These are phyloP conservation scores for Neonectria ditissima DNA, from an alignment of 2,329 filamentous ascomycete genomes.

Conservation along the genomic window DNA sequence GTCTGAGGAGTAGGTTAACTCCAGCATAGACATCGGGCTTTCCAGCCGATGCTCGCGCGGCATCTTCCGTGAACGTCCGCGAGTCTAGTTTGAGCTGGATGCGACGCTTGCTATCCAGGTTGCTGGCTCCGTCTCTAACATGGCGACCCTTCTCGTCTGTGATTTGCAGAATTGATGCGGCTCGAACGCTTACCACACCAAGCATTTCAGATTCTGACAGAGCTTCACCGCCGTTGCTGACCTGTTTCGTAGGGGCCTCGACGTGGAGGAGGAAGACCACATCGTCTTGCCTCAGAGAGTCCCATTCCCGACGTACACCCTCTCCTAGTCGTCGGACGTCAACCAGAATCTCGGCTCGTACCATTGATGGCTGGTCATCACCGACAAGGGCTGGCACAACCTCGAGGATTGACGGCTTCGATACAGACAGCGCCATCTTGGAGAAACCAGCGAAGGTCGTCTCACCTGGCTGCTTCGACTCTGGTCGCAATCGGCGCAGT, in stretches of 20 bases:
- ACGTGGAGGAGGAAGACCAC: constrained; percentile 89
- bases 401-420: constrained; percentile 87
- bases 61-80: constrained; percentile 81
- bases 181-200: constrained; percentile 78
- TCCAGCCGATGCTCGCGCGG: constrained; percentile 71
- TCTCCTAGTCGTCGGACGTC: constrained; percentile 85
- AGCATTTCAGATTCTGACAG: constrained; percentile 67
- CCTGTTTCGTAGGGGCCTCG: constrained; percentile 66
- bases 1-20: constrained; percentile 87
- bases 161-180: constrained; percentile 87
- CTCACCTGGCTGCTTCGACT: constrained; percentile 71
- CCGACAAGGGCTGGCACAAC: constrained; percentile 86
- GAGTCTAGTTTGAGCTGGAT: constrained; percentile 87
- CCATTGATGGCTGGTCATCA: constrained; percentile 82
- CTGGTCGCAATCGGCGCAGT: constrained; percentile 82
- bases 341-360: constrained; percentile 86
- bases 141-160: constrained; percentile 85
- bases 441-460: constrained; percentile 85
- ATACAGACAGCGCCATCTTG: constrained; percentile 90
- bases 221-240: constrained; percentile 63
- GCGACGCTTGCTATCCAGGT: constrained; percentile 76
- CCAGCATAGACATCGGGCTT: constrained; percentile 83
- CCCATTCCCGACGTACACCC: constrained; percentile 87
- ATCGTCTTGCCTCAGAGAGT: constrained; percentile 85
- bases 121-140: constrained; percentile 70